A percentile compares a stretch with the other conserved stretches of the same genome.
phyloP scores from a whole-genome alignment of 1,139 yeast species.

The Blastobotrys ciferrii region DNA sequence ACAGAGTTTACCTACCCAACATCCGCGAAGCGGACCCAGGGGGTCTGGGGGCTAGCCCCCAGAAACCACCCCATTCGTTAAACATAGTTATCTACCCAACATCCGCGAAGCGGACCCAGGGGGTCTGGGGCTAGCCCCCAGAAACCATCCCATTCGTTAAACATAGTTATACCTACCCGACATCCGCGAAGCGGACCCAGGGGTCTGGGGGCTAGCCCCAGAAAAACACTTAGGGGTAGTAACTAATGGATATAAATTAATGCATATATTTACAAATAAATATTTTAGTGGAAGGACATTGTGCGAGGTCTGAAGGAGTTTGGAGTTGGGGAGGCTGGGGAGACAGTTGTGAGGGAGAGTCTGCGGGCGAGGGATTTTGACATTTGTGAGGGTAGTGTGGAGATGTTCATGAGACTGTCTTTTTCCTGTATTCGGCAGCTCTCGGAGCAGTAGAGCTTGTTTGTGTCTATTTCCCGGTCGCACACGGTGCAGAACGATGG shows the following conservation, averaged over 20 bases:
- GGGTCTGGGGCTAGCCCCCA: too few relatives aligned
- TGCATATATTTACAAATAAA: neutral
- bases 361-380: conserved; percentile 4
- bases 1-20: too few relatives aligned
- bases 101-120: too few relatives aligned
- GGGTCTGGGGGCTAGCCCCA: too few relatives aligned
- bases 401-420: neutral
- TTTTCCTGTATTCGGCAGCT: conserved; percentile 30
- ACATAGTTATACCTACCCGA: too few relatives aligned
- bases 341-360: conserved; percentile 5
- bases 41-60: too few relatives aligned
- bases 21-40: too few relatives aligned
- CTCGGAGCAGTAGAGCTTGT: conserved; percentile 35
- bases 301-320: conserved; percentile 12
- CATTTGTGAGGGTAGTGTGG: neutral
- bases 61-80: too few relatives aligned
- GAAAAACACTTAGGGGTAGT: too few relatives aligned
- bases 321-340: conserved; percentile 9
- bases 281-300: conserved; percentile 9
- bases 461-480: conserved; percentile 31
- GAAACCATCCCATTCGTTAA: too few relatives aligned
- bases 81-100: too few relatives aligned
- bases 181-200: too few relatives aligned
- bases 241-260: neutral
- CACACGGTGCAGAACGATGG: conserved; percentile 37